Evolutionary conservation across 108 stramenopile species (phyloP), one percentile per base, ranked within the genome.

Genomic region (Fistulifera pelliculosa): DNA sequence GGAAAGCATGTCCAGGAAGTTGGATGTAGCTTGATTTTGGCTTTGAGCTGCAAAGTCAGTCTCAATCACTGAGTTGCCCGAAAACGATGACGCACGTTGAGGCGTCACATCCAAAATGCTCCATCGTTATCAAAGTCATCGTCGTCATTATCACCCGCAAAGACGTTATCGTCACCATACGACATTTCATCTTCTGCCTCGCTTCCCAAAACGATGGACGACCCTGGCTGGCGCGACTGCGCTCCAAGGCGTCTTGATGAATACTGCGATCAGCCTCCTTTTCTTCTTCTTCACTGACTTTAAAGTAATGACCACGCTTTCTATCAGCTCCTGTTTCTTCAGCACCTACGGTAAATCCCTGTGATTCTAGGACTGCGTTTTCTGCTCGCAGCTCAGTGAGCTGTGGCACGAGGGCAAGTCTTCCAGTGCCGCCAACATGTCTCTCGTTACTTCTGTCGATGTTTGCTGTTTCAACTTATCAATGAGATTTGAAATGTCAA

Each of bases 391-490:
- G 68, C 8, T 61, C 52, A 47, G 65, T 71, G 18, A 93, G 76
- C 60, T 93, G 92, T 1, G 85, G 87, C 10, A 93, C 92, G 23
- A 93, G 67, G 78, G 66, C 39, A 90, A 55, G 43, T 64, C 53
- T 22, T 71, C 66, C 8, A 83, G 38, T 5, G 54, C 73, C 28
- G 54, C 65, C 27, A 84, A 48, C 15, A 70, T 28, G 26, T 41
- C 51, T 11, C 77, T 79, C 24, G 86, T 61, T 43, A 79, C 35
- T 17, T 35, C 43, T 51, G 50, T 51, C 25, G 18, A 3, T 3
- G 17, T 25, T 15, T 16, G n/a, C 13, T 38, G 41, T 25, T 26
- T n/a, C 13, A 60, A 40, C 35, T 60, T 75, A 54, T 45, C 26
- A 4, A 58, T 52, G 14, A 90, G 69, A n/a, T 38, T 55, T 0